These are phyloP conservation scores for Ascochyta lentis DNA, from an alignment of 2,329 filamentous ascomycete genomes.

Conservation along the genomic window DNA sequence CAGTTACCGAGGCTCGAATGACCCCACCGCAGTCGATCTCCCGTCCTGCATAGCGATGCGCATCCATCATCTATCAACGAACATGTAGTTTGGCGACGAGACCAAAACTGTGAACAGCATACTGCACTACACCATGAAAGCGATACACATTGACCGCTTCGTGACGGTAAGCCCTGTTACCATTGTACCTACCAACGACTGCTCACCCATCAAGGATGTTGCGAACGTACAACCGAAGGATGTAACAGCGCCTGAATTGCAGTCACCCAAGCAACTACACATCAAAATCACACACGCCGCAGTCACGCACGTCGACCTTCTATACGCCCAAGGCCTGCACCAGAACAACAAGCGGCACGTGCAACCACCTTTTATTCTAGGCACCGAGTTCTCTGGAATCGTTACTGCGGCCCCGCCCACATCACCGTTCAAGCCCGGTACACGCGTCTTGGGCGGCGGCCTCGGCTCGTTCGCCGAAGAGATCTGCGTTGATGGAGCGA, in stretches of 20 bases:
- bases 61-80: background rate
- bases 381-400: constrained; percentile 66
- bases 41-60: background rate
- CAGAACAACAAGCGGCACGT: constrained; percentile 66
- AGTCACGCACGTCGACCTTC: constrained; percentile 66
- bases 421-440: constrained; percentile 53
- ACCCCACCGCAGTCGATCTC: constrained; percentile 14
- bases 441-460: constrained; percentile 61
- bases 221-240: constrained; percentile 30
- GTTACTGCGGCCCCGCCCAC: constrained; percentile 51
- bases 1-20: constrained; percentile 13
- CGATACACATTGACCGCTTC: constrained; percentile 25
- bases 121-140: constrained; percentile 24
- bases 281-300: constrained; percentile 62
- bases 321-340: constrained; percentile 65
- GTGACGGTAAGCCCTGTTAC: constrained; percentile 11
- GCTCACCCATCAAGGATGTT: constrained; percentile 30
- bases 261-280: constrained; percentile 48
- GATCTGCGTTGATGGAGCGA: constrained; percentile 52
- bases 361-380: constrained; percentile 64
- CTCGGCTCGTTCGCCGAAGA: constrained; percentile 62
- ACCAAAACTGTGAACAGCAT: background rate
- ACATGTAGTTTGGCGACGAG: background rate
- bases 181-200: background rate
- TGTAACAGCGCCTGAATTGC: constrained; percentile 42